Evolutionary conservation across 2,329 filamentous ascomycete genomes (phyloP).

Genomic region (Dactylella cylindrospora): DNA sequence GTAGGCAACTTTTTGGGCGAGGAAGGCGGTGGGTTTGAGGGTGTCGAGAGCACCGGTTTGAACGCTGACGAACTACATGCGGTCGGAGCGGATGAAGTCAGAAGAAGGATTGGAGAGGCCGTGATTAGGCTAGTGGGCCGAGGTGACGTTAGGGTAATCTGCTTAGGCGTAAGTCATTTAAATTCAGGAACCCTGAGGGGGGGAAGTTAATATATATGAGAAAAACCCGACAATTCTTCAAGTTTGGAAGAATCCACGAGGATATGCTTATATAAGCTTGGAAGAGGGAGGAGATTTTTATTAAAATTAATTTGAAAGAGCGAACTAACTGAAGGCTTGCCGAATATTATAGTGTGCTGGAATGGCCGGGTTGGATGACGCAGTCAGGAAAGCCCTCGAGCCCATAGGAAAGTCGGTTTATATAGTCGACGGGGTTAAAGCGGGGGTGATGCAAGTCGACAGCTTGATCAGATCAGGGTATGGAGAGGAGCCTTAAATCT

Average conservation of each 20-base stretch:
- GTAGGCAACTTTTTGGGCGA: conserved; percentile 65
- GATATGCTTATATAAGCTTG: background rate
- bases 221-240: background rate
- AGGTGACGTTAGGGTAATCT: conserved; percentile 66
- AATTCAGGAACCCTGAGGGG: conserved; percentile 1
- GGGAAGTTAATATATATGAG: background rate
- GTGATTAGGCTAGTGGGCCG: conserved; percentile 61
- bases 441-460: conserved; percentile 65
- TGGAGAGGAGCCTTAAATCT: conserved; percentile 22
- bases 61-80: conserved; percentile 77
- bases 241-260: background rate
- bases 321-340: conserved; percentile 12
- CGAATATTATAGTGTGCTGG: conserved; percentile 66
- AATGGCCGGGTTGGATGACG: conserved; percentile 81
- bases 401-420: conserved; percentile 60
- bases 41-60: conserved; percentile 79
- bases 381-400: conserved; percentile 70
- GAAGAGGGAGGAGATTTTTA: background rate
- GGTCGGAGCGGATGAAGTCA: conserved; percentile 65
- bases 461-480: conserved; percentile 55
- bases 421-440: conserved; percentile 78
- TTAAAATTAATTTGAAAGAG: too few relatives aligned
- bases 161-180: conserved; percentile 62
- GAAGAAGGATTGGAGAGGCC: conserved; percentile 67
- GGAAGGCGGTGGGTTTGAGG: conserved; percentile 62